These are phyloP conservation scores for Aspergillus brunneoviolaceus DNA, from an alignment of 2,329 filamentous ascomycete genomes.

Conservation along the genomic window DNA sequence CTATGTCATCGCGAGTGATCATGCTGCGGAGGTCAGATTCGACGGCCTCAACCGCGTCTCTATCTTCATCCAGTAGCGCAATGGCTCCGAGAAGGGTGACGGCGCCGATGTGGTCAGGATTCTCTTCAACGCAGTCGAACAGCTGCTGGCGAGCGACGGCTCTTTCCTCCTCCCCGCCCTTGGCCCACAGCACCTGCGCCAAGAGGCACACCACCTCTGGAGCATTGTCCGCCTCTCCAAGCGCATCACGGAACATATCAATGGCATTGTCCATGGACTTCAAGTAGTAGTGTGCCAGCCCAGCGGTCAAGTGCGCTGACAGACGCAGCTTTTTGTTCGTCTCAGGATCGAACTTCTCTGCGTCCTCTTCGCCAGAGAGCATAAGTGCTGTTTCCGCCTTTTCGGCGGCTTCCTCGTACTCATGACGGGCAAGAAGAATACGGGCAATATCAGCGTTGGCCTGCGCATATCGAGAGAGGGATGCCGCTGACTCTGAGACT, in stretches of 20 bases:
- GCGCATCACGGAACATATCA: conserved; percentile 73
- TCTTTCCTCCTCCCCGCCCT: conserved; percentile 71
- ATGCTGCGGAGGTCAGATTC: conserved; percentile 72
- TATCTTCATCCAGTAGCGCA: conserved; percentile 75
- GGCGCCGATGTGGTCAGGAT: conserved; percentile 74
- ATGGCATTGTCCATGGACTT: conserved; percentile 68
- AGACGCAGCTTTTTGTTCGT: conserved; percentile 70
- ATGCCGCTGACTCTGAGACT: conserved; percentile 70
- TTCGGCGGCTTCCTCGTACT: conserved; percentile 69
- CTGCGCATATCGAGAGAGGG: conserved; percentile 74
- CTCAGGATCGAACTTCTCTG: conserved; percentile 61
- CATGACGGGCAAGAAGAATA: conserved; percentile 69
- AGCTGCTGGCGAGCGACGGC: conserved; percentile 75
- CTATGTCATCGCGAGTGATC: conserved; percentile 65
- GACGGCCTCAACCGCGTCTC: conserved; percentile 77
- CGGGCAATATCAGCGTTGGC: conserved; percentile 85
- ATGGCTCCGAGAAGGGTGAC: conserved; percentile 81
- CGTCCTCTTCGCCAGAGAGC: conserved; percentile 70
- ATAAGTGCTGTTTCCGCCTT: conserved; percentile 78
- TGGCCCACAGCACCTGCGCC: conserved; percentile 90
- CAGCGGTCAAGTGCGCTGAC: conserved; percentile 81
- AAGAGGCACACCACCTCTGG: conserved; percentile 85
- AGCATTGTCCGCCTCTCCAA: conserved; percentile 72
- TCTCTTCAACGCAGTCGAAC: conserved; percentile 73
- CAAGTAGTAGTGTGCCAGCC: conserved; percentile 75